phyloP scores from a whole-genome alignment of 73 alveolate species.

The Tetrahymena elliotti region DNA sequence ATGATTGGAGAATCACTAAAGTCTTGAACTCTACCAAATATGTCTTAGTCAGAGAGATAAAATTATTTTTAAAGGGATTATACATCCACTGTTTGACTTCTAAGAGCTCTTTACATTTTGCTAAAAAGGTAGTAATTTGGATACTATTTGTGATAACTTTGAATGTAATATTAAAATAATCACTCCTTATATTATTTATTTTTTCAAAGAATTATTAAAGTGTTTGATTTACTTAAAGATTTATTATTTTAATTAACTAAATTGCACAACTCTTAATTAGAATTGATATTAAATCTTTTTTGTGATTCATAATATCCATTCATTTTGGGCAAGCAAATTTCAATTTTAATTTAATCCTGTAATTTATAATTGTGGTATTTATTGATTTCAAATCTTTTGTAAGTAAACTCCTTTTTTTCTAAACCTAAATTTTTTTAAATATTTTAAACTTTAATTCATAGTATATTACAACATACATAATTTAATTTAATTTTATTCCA shows the following conservation, averaged over 20 bases:
- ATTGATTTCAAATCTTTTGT: too few species aligned
- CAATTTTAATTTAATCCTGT: too few species aligned
- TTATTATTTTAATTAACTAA: not conserved
- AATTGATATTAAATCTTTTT: not conserved
- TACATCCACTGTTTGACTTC: not conserved
- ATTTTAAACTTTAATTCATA: too few species aligned
- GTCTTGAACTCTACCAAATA: not conserved
- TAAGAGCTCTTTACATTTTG: not conserved
- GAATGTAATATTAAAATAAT: not conserved
- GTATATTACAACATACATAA: too few species aligned
- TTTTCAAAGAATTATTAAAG: not conserved
- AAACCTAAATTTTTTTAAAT: too few species aligned
- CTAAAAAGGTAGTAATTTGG: not conserved
- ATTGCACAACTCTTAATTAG: not conserved
- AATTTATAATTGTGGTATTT: not conserved
- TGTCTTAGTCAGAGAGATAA: not conserved
- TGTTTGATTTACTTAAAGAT: not conserved
- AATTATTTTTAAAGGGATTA: not conserved
- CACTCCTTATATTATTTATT: not conserved
- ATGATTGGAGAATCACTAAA: not conserved
- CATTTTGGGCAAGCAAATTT: not conserved
- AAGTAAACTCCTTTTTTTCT: not conserved
- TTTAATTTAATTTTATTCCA: too few species aligned
- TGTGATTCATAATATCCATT: not conserved
- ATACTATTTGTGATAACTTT: not conserved